Evolutionary conservation across 2,329 filamentous ascomycete species (phyloP).

Genomic region (Pseudogymnoascus destructans): DNA sequence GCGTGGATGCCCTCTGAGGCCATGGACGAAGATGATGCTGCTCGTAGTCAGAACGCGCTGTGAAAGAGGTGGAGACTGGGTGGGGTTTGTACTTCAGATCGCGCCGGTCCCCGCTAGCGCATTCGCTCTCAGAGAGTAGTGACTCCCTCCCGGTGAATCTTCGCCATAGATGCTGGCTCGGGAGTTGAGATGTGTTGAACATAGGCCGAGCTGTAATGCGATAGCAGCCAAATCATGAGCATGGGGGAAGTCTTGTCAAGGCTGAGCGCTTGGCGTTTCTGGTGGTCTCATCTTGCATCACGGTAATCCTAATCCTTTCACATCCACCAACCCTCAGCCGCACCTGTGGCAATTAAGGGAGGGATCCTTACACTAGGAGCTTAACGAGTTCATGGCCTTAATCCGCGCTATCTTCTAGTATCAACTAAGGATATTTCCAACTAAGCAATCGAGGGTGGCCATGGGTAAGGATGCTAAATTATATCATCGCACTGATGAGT

Average conservation of each 20-base stretch:
- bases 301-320: not conserved
- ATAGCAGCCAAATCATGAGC: not conserved
- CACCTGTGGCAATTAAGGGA: not conserved
- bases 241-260: not conserved
- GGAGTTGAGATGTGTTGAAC: not conserved
- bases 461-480: too few species aligned
- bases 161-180: not conserved
- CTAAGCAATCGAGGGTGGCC: too few species aligned
- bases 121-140: not conserved
- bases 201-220: not conserved
- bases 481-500: too few species aligned
- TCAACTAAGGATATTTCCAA: too few species aligned
- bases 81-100: not conserved
- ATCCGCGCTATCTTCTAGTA: too few species aligned
- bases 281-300: not conserved
- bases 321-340: not conserved
- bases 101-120: not conserved
- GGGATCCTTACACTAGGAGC: too few species aligned
- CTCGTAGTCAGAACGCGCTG: not conserved
- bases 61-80: not conserved
- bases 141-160: not conserved
- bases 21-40: conserved; percentile 10
- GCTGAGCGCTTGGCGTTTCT: not conserved
- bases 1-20: conserved; percentile 3
- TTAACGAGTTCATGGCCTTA: too few species aligned